phyloP scores from a whole-genome alignment of 345 rosid species.

The Hibiscus tridactylites region DNA sequence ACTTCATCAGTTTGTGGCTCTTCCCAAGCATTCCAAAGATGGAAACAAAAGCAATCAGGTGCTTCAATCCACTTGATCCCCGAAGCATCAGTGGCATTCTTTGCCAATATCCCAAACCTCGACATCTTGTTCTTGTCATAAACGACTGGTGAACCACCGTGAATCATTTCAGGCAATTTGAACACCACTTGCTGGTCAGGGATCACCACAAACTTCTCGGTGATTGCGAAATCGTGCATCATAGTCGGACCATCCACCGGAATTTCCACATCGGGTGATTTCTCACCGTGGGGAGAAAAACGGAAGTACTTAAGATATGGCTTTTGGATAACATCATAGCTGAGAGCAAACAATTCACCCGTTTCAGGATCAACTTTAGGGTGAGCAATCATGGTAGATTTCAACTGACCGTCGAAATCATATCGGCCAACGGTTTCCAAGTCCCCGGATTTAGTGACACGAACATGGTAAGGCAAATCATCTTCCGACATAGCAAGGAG shows the following conservation, averaged over 20 bases:
- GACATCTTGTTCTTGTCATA: constrained; percentile 71
- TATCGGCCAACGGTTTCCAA: constrained; percentile 57
- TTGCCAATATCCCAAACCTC: constrained; percentile 62
- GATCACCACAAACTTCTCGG: constrained; percentile 63
- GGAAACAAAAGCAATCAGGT: constrained; percentile 84
- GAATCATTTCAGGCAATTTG: constrained; percentile 65
- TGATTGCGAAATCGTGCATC: constrained; percentile 87
- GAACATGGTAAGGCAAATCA: constrained; percentile 73
- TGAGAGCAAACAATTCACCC: constrained; percentile 62
- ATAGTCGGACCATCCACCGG: constrained; percentile 62
- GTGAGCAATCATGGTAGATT: constrained; percentile 82
- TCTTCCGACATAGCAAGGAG: constrained; percentile 88
- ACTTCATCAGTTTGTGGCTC: constrained; percentile 75
- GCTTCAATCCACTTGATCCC: constrained; percentile 58
- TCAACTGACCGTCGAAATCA: constrained; percentile 49
- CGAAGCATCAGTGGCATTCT: constrained; percentile 40
- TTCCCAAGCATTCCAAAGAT: constrained; percentile 95
- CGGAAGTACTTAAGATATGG: constrained; percentile 73
- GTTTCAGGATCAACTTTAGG: constrained; percentile 73
- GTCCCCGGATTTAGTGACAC: constrained; percentile 49
- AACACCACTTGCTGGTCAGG: constrained; percentile 92
- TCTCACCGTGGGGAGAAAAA: constrained; percentile 52
- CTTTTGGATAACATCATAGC: constrained; percentile 73
- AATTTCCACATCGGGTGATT: constrained; percentile 63
- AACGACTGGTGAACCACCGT: constrained; percentile 79